Conservation (phyloP, 345 rosid genomes). For the Leavenworthia alabamica region DNA sequence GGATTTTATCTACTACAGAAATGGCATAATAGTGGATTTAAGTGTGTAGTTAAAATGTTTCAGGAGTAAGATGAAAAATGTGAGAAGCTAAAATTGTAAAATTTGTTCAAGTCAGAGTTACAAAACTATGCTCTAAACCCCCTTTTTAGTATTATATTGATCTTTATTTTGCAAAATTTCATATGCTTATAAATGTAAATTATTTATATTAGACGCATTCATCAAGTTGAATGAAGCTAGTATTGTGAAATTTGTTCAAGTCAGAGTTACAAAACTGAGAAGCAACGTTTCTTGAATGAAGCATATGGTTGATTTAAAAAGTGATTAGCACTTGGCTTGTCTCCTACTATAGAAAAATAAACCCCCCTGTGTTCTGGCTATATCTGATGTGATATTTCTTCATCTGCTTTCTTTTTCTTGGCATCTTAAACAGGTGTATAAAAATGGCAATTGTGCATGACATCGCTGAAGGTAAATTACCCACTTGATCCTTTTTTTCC, state of each 20-base stretch:
- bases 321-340: background rate
- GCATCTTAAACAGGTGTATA: conserved; percentile 59
- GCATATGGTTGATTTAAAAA: too few species aligned
- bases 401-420: conserved; percentile 12
- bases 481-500: background rate
- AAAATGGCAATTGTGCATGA: too few species aligned
- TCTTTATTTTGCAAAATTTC: background rate
- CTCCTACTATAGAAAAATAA: background rate
- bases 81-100: background rate
- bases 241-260: background rate
- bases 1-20: background rate
- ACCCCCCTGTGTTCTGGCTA: background rate
- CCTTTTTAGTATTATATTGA: background rate
- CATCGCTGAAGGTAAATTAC: conserved; percentile 86
- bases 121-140: background rate
- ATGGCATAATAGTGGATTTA: background rate
- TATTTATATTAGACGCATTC: background rate
- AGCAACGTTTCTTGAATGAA: too few species aligned
- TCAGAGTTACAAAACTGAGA: background rate
- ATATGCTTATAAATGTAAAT: background rate
- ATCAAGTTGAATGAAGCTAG: too few species aligned
- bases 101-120: background rate
- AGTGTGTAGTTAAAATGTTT: background rate
- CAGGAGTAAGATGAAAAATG: background rate
- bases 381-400: conserved; percentile 3